Evolutionary conservation across 1,284 basidiomycete genomes (phyloP).

Genomic region (Calocybe gambosa): DNA sequence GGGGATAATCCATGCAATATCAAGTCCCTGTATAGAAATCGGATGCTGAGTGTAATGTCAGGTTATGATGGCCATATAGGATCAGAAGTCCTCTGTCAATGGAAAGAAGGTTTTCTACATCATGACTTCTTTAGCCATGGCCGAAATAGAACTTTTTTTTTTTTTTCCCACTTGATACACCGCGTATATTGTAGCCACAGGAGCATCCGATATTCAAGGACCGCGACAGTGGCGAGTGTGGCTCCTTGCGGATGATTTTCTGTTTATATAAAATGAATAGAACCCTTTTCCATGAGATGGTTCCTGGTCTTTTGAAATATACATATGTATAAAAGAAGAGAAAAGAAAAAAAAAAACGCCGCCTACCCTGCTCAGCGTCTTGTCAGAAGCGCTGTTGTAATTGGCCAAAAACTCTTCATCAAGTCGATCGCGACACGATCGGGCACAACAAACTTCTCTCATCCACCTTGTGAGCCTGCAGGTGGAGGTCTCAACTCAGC

Average conservation of each 20-base stretch:
- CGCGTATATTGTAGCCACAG: neutral
- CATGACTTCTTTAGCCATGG: neutral
- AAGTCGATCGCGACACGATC: conserved; percentile 7
- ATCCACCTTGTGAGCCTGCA: neutral
- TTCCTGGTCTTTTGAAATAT: too few relatives aligned
- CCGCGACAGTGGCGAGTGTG: too few relatives aligned
- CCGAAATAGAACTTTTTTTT: neutral
- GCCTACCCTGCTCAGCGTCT: neutral
- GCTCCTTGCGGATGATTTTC: too few relatives aligned
- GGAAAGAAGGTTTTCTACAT: too few relatives aligned
- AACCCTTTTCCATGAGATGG: too few relatives aligned
- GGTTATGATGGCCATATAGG: conserved; percentile 9
- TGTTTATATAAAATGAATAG: too few relatives aligned
- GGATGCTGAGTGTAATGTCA: conserved; percentile 13
- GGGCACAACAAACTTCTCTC: neutral
- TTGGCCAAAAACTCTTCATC: neutral
- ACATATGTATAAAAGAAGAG: too few relatives aligned
- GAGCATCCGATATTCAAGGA: conserved; percentile 8
- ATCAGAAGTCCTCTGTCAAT: conserved; percentile 13
- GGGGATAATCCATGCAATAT: conserved; percentile 14
- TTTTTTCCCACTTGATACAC: neutral
- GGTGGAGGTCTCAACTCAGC: neutral
- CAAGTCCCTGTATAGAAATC: conserved; percentile 16
- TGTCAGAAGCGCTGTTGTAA: neutral
- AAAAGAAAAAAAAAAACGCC: too few relatives aligned